Evolutionary conservation across 306 rosid genomes (phyloP).

Genomic region (Quillaja saponaria): DNA sequence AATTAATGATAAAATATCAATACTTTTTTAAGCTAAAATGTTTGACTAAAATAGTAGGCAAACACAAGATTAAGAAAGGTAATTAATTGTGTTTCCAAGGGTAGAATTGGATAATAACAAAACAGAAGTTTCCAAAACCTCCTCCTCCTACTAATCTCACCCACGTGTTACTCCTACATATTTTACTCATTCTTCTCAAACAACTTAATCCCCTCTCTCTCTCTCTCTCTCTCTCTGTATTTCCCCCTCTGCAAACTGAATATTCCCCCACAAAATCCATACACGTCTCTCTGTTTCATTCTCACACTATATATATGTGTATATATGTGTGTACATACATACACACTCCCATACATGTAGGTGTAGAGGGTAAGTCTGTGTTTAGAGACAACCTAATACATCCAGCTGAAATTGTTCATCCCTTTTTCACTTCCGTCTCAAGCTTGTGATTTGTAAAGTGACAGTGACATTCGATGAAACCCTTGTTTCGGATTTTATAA

Average conservation of each 20-base stretch:
- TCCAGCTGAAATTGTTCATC: not conserved
- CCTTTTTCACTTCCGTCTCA: not conserved
- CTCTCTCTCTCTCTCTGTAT: not conserved
- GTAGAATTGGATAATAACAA: conserved; percentile 24
- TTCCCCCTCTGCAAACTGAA: conserved; percentile 25
- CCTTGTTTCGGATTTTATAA: not conserved
- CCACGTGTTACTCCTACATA: not conserved
- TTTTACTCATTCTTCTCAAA: not conserved
- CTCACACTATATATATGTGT: not conserved
- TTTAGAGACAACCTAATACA: not conserved
- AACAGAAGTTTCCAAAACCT: not conserved
- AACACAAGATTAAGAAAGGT: not conserved
- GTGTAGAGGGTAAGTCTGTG: conserved; percentile 1
- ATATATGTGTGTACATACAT: no score
- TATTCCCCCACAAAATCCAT: conserved; percentile 19
- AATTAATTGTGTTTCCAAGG: conserved; percentile 1
- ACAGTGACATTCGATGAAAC: not conserved
- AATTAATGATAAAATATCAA: not conserved
- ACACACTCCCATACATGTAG: not conserved
- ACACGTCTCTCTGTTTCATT: not conserved
- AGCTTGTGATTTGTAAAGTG: not conserved
- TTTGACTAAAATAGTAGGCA: not conserved
- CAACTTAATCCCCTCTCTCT: not conserved
- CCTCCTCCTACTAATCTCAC: not conserved
- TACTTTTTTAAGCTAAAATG: conserved; percentile 3